Evolutionary conservation across 2,329 filamentous ascomycete species (phyloP).

Genomic region (Botrytis fabae): DNA sequence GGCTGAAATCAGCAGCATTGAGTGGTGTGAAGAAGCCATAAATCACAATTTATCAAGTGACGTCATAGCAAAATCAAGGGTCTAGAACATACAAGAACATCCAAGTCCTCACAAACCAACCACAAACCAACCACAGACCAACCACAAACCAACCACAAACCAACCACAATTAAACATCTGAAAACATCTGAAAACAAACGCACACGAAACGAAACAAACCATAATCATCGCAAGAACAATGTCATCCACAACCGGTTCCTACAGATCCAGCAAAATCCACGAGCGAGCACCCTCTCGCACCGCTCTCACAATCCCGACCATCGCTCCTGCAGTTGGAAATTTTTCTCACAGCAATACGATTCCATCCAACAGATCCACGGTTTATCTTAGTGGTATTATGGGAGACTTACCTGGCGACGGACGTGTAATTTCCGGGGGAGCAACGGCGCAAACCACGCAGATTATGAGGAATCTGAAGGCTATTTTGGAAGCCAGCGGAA

Average conservation of each 20-base stretch:
- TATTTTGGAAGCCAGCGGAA: slow-evolving; percentile 14
- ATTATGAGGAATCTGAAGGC: slow-evolving; percentile 21
- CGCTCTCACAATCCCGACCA: slow-evolving; percentile 15
- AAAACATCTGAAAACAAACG: not conserved
- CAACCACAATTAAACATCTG: not conserved
- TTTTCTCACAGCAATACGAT: slow-evolving; percentile 13
- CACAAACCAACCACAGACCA: not conserved
- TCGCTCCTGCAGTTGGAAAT: slow-evolving; percentile 12
- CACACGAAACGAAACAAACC: not conserved
- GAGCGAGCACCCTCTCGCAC: not conserved
- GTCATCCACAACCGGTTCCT: slow-evolving; percentile 8
- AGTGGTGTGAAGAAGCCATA: not conserved
- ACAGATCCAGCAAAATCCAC: slow-evolving; percentile 11
- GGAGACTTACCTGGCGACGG: slow-evolving; percentile 18
- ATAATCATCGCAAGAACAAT: not conserved
- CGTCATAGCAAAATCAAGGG: slow-evolving; percentile 10
- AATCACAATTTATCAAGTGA: not conserved
- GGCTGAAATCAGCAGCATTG: slow-evolving; percentile 8
- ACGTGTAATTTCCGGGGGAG: slow-evolving; percentile 11
- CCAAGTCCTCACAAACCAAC: not conserved
- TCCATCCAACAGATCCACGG: slow-evolving; percentile 2
- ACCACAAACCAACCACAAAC: not conserved
- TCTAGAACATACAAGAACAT: slow-evolving; percentile 8
- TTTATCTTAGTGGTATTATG: slow-evolving; percentile 16
- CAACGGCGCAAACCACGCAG: slow-evolving; percentile 14